phyloP scores from a whole-genome alignment of 352 stramenopile species.

The Stephanocyclus meneghinianus region DNA sequence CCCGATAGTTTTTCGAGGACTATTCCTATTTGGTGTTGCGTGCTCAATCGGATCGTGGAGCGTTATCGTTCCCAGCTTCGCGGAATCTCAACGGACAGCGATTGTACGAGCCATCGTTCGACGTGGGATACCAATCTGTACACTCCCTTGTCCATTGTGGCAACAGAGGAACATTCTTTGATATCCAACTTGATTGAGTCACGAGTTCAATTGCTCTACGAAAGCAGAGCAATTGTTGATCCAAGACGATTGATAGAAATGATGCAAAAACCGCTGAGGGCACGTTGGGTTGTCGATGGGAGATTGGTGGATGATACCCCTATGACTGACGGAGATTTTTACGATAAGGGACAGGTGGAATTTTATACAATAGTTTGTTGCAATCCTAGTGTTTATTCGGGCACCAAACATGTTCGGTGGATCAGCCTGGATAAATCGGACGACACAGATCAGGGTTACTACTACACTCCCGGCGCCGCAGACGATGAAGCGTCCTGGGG shows the following conservation, averaged over 20 bases:
- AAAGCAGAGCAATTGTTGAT: constrained; percentile 60
- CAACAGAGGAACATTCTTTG: constrained; percentile 41
- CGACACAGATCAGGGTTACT: constrained; percentile 25
- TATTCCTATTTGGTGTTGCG: constrained; percentile 72
- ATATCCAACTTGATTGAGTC: constrained; percentile 60
- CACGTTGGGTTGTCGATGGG: constrained; percentile 47
- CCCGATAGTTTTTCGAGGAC: constrained; percentile 71
- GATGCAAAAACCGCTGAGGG: constrained; percentile 55
- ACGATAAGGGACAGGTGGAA: constrained; percentile 7
- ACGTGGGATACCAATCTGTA: constrained; percentile 53
- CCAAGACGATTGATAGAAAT: constrained; percentile 27
- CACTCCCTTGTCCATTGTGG: constrained; percentile 51
- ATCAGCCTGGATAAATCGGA: not conserved
- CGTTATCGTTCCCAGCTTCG: constrained; percentile 35
- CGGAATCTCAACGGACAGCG: not conserved
- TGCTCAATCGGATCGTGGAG: constrained; percentile 64
- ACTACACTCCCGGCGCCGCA: constrained; percentile 64
- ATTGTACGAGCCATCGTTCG: not conserved
- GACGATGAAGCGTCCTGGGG: constrained; percentile 75
- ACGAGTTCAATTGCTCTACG: constrained; percentile 52
- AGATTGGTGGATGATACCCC: constrained; percentile 10
- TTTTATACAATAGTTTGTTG: constrained; percentile 56
- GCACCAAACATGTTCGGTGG: constrained; percentile 24
- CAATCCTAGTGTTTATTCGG: constrained; percentile 47
- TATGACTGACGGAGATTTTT: not conserved